Base-by-base conservation (phyloP, 306 rosid genomes). In the Gleditsia sinensis region DNA sequence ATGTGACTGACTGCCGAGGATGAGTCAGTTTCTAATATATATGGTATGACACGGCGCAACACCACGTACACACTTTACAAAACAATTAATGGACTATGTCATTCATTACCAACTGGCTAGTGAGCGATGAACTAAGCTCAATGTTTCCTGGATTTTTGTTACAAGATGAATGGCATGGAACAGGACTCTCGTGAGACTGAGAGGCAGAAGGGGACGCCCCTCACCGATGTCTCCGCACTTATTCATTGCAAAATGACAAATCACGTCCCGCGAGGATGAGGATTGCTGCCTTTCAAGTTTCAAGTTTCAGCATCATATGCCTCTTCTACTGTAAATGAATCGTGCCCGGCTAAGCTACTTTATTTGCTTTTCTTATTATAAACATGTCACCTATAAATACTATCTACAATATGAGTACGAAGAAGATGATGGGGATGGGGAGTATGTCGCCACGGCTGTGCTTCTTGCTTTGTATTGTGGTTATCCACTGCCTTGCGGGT, bases 401-500 rank as follows among this genome's bases (percentile, higher is more conserved):
- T n/a, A n/a, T n/a, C n/a, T n/a, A n/a, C n/a, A n/a, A n/a, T n/a
- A n/a, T n/a, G n/a, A n/a, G n/a, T 58, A 7, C 30, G 23, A 8
- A 32, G 23, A 7, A 1, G 48, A 59, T 16, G 66, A 16, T 9
- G 36, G n/a, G 7, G 49, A 53, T 12, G 74, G 4, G 2, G n/a
- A 39, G 27, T 28, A 45, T 6, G 6, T 30, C 34, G 12, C 11
- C n/a, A 24, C 14, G 33, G 9, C 5, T 40, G 21, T 9, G 40
- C 21, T 50, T 55, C 50, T 23, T 12, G 20, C 32, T 63, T 1
- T 63, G 25, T 3, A 6, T 42, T 2, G 16, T 25, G 28, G 2
- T 74, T 17, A 58, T 70, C 49, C 70, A 25, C 42, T 77, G 64
- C 65, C 28, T 14, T 17, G 85, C 69, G 2, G 39, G 43, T 74